Percentiles rank a stretch among this genome's conserved stretches.
phyloP scores from a whole-genome alignment of 2,329 filamentous ascomycete species.

The Sclerotinia minor region DNA sequence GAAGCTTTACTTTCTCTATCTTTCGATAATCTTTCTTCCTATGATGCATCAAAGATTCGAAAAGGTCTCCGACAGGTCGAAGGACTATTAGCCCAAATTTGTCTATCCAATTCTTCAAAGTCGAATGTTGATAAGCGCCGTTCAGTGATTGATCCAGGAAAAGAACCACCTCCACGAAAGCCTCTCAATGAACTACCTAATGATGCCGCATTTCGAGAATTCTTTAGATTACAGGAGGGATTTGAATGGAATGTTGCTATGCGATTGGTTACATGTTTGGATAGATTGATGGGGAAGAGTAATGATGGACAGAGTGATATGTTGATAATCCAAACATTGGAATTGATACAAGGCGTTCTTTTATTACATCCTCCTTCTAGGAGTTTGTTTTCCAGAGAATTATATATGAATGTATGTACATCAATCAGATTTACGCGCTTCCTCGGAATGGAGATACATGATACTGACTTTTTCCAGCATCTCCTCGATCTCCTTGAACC shows the following conservation, averaged over 20 bases:
- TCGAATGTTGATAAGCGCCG: conserved; percentile 34
- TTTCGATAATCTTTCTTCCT: conserved; percentile 83
- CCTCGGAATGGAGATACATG: background rate
- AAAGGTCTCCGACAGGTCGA: conserved; percentile 95
- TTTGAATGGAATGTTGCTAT: conserved; percentile 98
- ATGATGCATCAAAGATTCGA: conserved; percentile 83
- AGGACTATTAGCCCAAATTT: conserved; percentile 90
- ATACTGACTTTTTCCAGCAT: conserved; percentile 51
- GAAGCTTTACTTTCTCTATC: conserved; percentile 88
- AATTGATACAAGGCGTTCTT: conserved; percentile 84
- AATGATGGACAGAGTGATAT: conserved; percentile 82
- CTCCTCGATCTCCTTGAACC: conserved; percentile 93
- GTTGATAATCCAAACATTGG: conserved; percentile 82
- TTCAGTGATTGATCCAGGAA: conserved; percentile 43
- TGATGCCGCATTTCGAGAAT: conserved; percentile 90
- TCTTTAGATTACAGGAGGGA: conserved; percentile 93
- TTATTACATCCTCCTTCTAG: conserved; percentile 89
- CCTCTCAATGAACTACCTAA: conserved; percentile 68
- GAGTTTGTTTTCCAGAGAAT: conserved; percentile 80
- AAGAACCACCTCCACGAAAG: conserved; percentile 51
- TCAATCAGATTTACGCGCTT: background rate
- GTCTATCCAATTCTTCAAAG: conserved; percentile 59
- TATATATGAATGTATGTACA: conserved; percentile 82
- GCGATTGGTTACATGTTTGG: conserved; percentile 80
- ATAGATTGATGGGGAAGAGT: conserved; percentile 80